phyloP scores from a whole-genome alignment of 768 basidiomycete genomes.

The Tricholoma sp. region DNA sequence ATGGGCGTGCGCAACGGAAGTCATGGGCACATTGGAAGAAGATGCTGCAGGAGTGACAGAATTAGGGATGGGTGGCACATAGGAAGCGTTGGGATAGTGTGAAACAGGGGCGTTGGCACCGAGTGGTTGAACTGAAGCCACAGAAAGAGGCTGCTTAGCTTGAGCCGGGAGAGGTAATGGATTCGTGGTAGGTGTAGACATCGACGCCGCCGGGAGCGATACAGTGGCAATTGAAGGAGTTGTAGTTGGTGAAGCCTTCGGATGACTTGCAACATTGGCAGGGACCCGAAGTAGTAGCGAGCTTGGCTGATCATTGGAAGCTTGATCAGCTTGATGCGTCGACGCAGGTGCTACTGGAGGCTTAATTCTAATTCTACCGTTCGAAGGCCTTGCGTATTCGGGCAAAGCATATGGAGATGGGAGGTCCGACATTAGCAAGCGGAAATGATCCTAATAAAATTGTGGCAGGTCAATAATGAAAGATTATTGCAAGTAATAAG shows the following conservation, averaged over 20 bases:
- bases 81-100: constrained; percentile 54
- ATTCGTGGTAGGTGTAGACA: constrained; percentile 17
- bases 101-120: constrained; percentile 31
- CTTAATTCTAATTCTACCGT: constrained; percentile 70
- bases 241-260: constrained; percentile 12
- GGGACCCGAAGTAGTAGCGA: constrained; percentile 36
- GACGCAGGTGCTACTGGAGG: constrained; percentile 36
- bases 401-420: constrained; percentile 62
- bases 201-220: constrained; percentile 16
- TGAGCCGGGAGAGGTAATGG: constrained; percentile 18
- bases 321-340: constrained; percentile 9
- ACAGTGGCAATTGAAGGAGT: constrained; percentile 14
- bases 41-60: constrained; percentile 16
- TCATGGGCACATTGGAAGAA: constrained; percentile 17
- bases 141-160: constrained; percentile 18
- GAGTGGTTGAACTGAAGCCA: constrained; percentile 25
- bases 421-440: constrained; percentile 72
- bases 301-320: constrained; percentile 11
- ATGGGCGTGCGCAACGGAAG: constrained; percentile 19
- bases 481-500: background rate
- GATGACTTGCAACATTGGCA: constrained; percentile 11
- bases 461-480: constrained; percentile 1
- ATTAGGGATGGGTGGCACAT: constrained; percentile 31
- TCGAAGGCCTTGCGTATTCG: constrained; percentile 51
- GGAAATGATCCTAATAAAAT: constrained; percentile 64